phyloP scores from a whole-genome alignment of 257 asterid genomes.

The Scutellaria baicalensis region DNA sequence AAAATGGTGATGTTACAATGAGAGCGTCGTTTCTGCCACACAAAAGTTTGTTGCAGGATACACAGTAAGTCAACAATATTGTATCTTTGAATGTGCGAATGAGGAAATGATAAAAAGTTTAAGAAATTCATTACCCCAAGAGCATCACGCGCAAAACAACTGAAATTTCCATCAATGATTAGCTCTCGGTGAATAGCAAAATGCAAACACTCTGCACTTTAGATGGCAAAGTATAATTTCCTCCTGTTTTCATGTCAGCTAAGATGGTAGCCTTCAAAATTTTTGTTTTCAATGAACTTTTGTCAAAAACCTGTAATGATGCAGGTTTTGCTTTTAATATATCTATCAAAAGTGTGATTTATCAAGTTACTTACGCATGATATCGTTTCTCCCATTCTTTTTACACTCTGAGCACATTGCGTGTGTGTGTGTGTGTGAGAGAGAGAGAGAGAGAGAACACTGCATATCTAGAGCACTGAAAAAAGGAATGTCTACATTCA shows the following conservation, averaged over 20 bases:
- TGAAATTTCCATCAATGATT: not conserved
- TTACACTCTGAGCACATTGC: too few species aligned
- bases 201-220: not conserved
- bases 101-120: not conserved
- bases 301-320: not conserved
- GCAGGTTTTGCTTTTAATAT: not conserved
- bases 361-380: too few species aligned
- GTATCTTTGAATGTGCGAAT: not conserved
- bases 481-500: not conserved
- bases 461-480: too few species aligned
- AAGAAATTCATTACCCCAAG: not conserved
- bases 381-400: too few species aligned
- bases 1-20: conserved; percentile 56
- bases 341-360: not conserved
- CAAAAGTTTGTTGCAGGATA: not conserved
- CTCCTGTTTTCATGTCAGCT: not conserved
- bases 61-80: conserved; percentile 16
- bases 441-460: too few species aligned
- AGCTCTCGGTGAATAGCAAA: not conserved
- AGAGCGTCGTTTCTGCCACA: conserved; percentile 37
- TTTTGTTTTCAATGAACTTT: not conserved
- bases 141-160: not conserved
- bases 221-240: not conserved
- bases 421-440: too few species aligned
- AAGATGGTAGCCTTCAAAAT: not conserved